A percentile compares a stretch with the other conserved stretches of the same genome.
These are phyloP conservation scores for Talaromyces funiculosus DNA, from an alignment of 2,329 filamentous ascomycete genomes.

Conservation along the genomic window DNA sequence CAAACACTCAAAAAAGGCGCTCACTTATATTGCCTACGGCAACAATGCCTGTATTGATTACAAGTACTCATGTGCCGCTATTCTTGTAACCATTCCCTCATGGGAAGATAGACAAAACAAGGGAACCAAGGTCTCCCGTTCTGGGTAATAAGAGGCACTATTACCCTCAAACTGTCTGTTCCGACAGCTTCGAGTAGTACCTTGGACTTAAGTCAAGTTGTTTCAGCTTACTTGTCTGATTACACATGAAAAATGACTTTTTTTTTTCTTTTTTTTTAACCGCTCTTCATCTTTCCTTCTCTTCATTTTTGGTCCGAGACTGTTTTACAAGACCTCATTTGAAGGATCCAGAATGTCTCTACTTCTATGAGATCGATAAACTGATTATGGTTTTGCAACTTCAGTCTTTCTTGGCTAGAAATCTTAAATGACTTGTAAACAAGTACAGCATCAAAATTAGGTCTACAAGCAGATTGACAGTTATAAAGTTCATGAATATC, in stretches of 20 bases:
- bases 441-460: background rate
- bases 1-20: background rate
- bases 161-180: too few relatives aligned
- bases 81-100: background rate
- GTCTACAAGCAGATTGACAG: too few relatives aligned
- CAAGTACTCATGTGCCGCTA: background rate
- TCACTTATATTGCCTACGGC: background rate
- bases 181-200: too few relatives aligned
- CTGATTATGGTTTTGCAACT: background rate
- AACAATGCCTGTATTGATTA: background rate
- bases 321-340: background rate
- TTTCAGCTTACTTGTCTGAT: background rate
- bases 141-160: too few relatives aligned
- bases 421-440: background rate
- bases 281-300: background rate
- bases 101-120: background rate
- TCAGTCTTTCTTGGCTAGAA: background rate
- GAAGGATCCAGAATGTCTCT: background rate
- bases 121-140: background rate
- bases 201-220: too few relatives aligned
- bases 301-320: background rate
- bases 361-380: background rate
- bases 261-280: background rate
- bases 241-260: too few relatives aligned
- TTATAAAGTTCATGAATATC: too few relatives aligned